Evolutionary conservation across 2,329 filamentous ascomycete genomes (phyloP).

Genomic region (Diaporthe ilicicola): DNA sequence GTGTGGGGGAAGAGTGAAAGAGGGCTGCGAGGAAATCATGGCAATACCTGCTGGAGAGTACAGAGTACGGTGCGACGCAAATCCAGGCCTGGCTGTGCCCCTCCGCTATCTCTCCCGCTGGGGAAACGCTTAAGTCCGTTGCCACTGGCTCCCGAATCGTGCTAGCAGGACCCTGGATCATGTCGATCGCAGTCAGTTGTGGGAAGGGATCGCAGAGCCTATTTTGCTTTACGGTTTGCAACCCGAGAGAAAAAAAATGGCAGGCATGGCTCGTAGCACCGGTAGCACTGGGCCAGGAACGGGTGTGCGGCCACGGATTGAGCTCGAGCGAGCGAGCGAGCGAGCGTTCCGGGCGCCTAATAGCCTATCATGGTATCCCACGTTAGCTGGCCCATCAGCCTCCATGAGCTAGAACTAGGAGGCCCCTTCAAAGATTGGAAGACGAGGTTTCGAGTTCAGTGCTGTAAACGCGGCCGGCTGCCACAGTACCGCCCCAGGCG

Average conservation of each 20-base stretch:
- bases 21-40: too few relatives aligned
- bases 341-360: background rate
- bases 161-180: slow-evolving; percentile 8
- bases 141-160: background rate
- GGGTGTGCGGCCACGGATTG: background rate
- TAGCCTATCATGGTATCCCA: slow-evolving; percentile 2
- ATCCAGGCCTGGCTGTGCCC: background rate
- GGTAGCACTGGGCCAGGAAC: slow-evolving; percentile 6
- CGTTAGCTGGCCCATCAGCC: background rate
- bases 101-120: background rate
- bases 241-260: background rate
- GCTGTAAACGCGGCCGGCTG: background rate
- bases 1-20: too few relatives aligned
- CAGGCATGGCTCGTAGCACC: background rate
- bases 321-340: background rate
- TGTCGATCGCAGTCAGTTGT: background rate
- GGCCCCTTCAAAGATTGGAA: background rate
- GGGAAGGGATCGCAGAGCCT: slow-evolving; percentile 5
- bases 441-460: background rate
- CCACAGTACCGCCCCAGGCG: background rate
- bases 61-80: background rate
- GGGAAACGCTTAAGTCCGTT: background rate
- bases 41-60: too few relatives aligned
- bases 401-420: background rate
- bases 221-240: slow-evolving; percentile 11